Conservation (phyloP, 306 rosid genomes). For the Rosa persica region DNA sequence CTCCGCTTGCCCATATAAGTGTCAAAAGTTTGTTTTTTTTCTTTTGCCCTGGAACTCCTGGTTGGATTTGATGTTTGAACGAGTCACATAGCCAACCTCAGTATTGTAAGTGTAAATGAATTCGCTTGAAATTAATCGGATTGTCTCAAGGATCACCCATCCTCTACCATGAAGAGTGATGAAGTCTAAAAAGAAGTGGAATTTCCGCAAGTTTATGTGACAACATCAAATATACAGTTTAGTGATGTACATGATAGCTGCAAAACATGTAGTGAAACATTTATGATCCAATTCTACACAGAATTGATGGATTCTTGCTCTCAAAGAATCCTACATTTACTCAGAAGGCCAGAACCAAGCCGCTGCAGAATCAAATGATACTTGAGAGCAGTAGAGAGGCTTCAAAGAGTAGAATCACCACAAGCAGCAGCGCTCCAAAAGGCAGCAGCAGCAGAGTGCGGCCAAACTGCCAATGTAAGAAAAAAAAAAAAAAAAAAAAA, state of each 20-base stretch:
- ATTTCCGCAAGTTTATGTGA: background rate
- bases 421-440: conserved; percentile 41
- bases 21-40: too few species aligned
- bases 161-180: too few species aligned
- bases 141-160: too few species aligned
- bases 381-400: background rate
- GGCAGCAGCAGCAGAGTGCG: conserved; percentile 43
- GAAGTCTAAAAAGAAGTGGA: background rate
- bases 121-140: too few species aligned
- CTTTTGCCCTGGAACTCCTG: too few species aligned
- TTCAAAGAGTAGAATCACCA: background rate
- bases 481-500: too few species aligned
- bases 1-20: too few species aligned
- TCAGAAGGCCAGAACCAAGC: background rate
- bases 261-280: background rate
- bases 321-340: background rate
- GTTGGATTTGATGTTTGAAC: too few species aligned
- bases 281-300: background rate
- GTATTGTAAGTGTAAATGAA: too few species aligned
- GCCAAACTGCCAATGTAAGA: conserved; percentile 29
- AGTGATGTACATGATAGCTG: background rate
- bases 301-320: background rate
- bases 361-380: background rate
- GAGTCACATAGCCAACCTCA: too few species aligned
- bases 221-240: background rate